phyloP scores from a whole-genome alignment of 2,329 filamentous ascomycete genomes.

The Metarhizium rileyi region DNA sequence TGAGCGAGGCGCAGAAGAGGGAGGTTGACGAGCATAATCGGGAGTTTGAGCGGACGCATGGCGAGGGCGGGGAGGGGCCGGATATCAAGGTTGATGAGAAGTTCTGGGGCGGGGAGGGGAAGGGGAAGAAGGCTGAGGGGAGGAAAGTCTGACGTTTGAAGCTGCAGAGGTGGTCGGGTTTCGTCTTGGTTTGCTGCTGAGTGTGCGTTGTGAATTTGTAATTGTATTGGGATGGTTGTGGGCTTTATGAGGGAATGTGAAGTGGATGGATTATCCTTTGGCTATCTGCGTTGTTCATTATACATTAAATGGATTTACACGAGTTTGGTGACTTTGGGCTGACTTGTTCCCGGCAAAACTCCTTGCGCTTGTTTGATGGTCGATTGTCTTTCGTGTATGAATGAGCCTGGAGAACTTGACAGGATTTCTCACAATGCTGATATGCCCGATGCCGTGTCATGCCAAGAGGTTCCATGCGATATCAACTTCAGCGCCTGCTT shows the following conservation, averaged over 20 bases:
- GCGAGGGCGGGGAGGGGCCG: slow-evolving; percentile 29
- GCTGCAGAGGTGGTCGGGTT: too few species aligned
- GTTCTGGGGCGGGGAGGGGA: slow-evolving; percentile 33
- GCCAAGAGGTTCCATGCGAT: too few species aligned
- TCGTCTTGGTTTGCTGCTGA: slow-evolving; percentile 21
- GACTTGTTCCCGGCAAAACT: not conserved
- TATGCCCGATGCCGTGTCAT: too few species aligned
- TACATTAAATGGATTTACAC: slow-evolving; percentile 4
- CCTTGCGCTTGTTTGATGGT: too few species aligned
- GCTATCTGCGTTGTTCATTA: slow-evolving; percentile 40
- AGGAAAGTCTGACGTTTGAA: slow-evolving; percentile 22
- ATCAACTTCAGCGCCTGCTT: too few species aligned
- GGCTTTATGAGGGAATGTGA: too few species aligned
- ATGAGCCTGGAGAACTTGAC: too few species aligned
- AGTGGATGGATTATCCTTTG: slow-evolving; percentile 37
- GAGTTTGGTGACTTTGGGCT: not conserved
- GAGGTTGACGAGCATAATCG: slow-evolving; percentile 50
- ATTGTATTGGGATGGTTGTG: too few species aligned
- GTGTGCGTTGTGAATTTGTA: too few species aligned
- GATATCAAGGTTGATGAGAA: slow-evolving; percentile 45
- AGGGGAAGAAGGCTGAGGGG: not conserved
- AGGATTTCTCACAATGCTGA: too few species aligned
- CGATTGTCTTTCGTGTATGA: too few species aligned
- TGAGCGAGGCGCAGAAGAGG: slow-evolving; percentile 41
- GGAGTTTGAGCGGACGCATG: slow-evolving; percentile 47